These are phyloP conservation scores for Mentha longifolia DNA, from an alignment of 257 asterid species.

Conservation along the genomic window DNA sequence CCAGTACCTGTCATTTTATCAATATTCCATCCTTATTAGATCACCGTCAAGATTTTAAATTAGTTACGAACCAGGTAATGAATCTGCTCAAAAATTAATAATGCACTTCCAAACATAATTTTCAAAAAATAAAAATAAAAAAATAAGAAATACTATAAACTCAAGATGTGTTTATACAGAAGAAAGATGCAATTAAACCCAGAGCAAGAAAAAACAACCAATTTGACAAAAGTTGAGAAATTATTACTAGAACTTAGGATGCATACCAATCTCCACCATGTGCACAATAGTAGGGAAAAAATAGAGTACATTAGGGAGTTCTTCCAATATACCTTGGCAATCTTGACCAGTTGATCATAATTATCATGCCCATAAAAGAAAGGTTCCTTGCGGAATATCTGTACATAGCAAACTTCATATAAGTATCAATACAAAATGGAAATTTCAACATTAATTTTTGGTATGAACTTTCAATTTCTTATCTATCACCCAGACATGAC, in stretches of 20 bases:
- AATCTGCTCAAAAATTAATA: conserved; percentile 1
- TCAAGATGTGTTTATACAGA: neutral
- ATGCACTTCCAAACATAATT: neutral
- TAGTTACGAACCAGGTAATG: neutral
- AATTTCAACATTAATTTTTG: neutral
- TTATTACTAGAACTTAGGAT: neutral
- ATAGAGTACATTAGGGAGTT: neutral
- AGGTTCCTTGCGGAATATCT: conserved; percentile 94
- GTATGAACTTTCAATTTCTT: conserved; percentile 18
- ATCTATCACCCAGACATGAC: conserved; percentile 29
- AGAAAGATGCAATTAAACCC: conserved; percentile 8
- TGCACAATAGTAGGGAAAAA: neutral
- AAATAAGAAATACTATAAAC: neutral
- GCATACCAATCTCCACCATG: conserved; percentile 4
- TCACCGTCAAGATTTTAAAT: conserved; percentile 5
- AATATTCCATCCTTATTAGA: conserved; percentile 16
- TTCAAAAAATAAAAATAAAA: neutral
- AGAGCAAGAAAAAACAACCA: neutral
- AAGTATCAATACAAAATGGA: conserved; percentile 32
- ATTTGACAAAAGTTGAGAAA: conserved; percentile 17
- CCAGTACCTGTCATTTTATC: conserved; percentile 62
- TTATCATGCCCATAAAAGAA: conserved; percentile 94
- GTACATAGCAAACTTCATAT: conserved; percentile 39
- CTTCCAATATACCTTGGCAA: conserved; percentile 68
- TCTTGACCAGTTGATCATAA: conserved; percentile 88